Evolutionary conservation across 345 rosid genomes (phyloP).

Genomic region (Eucalyptus urophylla): DNA sequence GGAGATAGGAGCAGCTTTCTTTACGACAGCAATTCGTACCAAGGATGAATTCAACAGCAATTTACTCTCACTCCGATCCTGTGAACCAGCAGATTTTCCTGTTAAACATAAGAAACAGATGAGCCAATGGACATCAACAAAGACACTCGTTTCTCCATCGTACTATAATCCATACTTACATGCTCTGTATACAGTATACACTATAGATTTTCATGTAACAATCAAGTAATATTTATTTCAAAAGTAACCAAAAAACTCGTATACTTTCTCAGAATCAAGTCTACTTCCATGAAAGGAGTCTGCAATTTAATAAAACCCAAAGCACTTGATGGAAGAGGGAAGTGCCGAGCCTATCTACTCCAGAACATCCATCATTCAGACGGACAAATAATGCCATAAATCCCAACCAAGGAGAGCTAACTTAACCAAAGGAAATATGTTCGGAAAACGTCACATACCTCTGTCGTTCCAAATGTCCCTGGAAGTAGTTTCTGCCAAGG

Average conservation of each 20-base stretch:
- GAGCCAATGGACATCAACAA: neutral
- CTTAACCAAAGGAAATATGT: neutral
- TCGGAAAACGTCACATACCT: neutral
- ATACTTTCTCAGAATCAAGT: neutral
- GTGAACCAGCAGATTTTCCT: conserved; percentile 10
- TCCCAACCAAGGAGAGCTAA: neutral
- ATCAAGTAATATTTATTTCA: neutral
- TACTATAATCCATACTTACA: neutral
- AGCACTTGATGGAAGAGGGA: neutral
- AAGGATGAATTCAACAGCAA: conserved; percentile 7
- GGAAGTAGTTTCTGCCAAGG: neutral
- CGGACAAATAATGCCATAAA: neutral
- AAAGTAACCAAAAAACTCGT: no score
- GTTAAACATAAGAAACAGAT: neutral
- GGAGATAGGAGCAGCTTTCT: conserved; percentile 10
- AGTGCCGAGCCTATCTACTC: neutral
- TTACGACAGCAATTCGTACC: neutral
- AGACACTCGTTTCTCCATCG: neutral
- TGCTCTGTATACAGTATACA: neutral
- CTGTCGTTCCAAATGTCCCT: neutral
- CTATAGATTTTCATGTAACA: neutral
- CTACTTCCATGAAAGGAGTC: neutral
- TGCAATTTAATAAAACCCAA: neutral
- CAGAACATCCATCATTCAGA: neutral
- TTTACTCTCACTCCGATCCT: conserved; percentile 7